Evolutionary conservation across 805 yeast species (phyloP).

Genomic region (Suhomyces emberorum): DNA sequence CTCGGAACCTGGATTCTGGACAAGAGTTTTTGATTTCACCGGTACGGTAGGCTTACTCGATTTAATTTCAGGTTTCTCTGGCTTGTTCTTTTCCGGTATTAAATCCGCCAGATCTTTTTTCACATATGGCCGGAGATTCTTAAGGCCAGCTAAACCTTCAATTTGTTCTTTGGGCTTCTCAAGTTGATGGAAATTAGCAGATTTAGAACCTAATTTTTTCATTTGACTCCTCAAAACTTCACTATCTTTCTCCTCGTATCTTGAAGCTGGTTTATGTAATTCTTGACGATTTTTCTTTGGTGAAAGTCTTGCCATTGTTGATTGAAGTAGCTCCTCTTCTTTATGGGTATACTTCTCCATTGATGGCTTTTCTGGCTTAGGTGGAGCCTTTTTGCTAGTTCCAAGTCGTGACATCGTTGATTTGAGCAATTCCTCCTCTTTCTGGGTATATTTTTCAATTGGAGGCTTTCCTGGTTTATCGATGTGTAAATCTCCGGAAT

Average conservation of each 20-base stretch:
- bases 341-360: conserved; percentile 11
- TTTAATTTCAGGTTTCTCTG: conserved; percentile 1
- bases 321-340: conserved; percentile 16
- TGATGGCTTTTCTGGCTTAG: conserved; percentile 13
- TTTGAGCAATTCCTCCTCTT: conserved; percentile 16
- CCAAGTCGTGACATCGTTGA: conserved; percentile 12
- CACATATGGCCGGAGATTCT: conserved; percentile 14
- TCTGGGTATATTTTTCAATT: conserved; percentile 8
- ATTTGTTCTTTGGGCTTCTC: conserved; percentile 8
- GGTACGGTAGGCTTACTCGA: not conserved
- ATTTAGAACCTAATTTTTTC: conserved; percentile 17
- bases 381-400: conserved; percentile 2
- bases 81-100: conserved; percentile 8
- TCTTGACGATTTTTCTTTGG: conserved; percentile 8
- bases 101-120: conserved; percentile 4
- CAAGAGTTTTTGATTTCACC: not conserved
- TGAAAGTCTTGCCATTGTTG: conserved; percentile 13
- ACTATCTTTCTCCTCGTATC: conserved; percentile 21
- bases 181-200: conserved; percentile 3
- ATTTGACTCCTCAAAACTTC: conserved; percentile 23
- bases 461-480: conserved; percentile 19
- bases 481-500: conserved; percentile 3
- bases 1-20: not conserved
- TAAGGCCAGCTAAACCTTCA: conserved; percentile 16
- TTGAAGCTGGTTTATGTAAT: conserved; percentile 3